These are phyloP conservation scores for Chloranthus sessilifolius DNA, from an alignment of 164 flowering plant species.

Conservation along the genomic window DNA sequence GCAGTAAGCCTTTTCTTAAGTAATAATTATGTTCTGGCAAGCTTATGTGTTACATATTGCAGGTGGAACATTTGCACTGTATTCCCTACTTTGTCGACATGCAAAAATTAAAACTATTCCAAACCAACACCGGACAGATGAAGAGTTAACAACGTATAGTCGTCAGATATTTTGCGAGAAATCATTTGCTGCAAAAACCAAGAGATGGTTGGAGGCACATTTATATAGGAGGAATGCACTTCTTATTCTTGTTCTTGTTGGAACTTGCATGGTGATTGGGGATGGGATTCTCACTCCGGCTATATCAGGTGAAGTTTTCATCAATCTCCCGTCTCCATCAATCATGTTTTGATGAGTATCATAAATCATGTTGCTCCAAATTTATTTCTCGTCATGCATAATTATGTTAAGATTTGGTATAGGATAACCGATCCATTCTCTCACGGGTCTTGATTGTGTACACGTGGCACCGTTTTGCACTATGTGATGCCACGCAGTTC, in stretches of 20 bases:
- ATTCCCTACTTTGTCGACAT: slow-evolving; percentile 93
- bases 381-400: too few species aligned
- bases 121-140: slow-evolving; percentile 88
- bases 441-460: too few species aligned
- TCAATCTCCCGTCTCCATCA: background rate
- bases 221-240: slow-evolving; percentile 54
- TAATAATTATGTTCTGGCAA: too few species aligned
- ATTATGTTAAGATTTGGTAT: too few species aligned
- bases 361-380: too few species aligned
- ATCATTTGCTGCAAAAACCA: slow-evolving; percentile 88
- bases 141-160: slow-evolving; percentile 87
- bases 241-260: slow-evolving; percentile 82
- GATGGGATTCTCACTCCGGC: slow-evolving; percentile 99
- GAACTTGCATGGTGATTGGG: slow-evolving; percentile 95
- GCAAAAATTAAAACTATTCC: slow-evolving; percentile 83
- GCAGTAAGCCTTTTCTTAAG: too few species aligned
- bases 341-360: too few species aligned
- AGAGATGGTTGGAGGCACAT: slow-evolving; percentile 72
- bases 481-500: too few species aligned
- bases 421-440: too few species aligned
- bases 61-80: slow-evolving; percentile 98
- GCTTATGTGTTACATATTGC: slow-evolving; percentile 14
- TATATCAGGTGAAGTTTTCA: slow-evolving; percentile 55
- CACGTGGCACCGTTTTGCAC: too few species aligned
- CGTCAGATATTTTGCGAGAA: slow-evolving; percentile 60